phyloP scores from a whole-genome alignment of 495 filamentous ascomycete genomes.

The Pyronema domesticum region DNA sequence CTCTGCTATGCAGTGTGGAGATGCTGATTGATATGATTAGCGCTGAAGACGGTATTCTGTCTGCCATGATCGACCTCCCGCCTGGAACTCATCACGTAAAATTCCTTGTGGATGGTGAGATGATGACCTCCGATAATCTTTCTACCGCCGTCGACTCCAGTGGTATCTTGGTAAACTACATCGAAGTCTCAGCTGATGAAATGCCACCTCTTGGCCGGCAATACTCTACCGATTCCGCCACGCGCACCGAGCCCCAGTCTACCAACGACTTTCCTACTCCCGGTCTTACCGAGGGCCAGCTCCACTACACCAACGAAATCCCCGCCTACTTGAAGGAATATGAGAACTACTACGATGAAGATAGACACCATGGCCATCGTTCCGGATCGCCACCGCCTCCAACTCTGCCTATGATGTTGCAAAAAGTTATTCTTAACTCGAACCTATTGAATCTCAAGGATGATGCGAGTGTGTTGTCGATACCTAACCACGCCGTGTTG shows the following conservation, averaged over 20 bases:
- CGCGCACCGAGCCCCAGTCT: slow-evolving; percentile 4
- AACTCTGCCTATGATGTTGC: slow-evolving; percentile 73
- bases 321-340: slow-evolving; percentile 74
- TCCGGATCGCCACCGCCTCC: slow-evolving; percentile 39
- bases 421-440: slow-evolving; percentile 85
- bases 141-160: slow-evolving; percentile 94
- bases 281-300: slow-evolving; percentile 16
- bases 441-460: slow-evolving; percentile 73
- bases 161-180: slow-evolving; percentile 91
- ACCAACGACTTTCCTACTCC: slow-evolving; percentile 18
- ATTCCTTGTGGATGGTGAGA: slow-evolving; percentile 85
- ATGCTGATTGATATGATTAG: slow-evolving; percentile 3
- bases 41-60: slow-evolving; percentile 33
- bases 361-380: slow-evolving; percentile 45
- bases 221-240: slow-evolving; percentile 27
- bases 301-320: slow-evolving; percentile 42
- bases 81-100: slow-evolving; percentile 93
- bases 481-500: slow-evolving; percentile 91
- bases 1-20: background rate
- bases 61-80: slow-evolving; percentile 58
- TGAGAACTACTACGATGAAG: slow-evolving; percentile 61
- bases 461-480: slow-evolving; percentile 85
- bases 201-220: slow-evolving; percentile 33
- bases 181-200: slow-evolving; percentile 76
- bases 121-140: slow-evolving; percentile 68